Evolutionary conservation across 129 eudicot species (phyloP).

Genomic region (Kitagawia praeruptora): DNA sequence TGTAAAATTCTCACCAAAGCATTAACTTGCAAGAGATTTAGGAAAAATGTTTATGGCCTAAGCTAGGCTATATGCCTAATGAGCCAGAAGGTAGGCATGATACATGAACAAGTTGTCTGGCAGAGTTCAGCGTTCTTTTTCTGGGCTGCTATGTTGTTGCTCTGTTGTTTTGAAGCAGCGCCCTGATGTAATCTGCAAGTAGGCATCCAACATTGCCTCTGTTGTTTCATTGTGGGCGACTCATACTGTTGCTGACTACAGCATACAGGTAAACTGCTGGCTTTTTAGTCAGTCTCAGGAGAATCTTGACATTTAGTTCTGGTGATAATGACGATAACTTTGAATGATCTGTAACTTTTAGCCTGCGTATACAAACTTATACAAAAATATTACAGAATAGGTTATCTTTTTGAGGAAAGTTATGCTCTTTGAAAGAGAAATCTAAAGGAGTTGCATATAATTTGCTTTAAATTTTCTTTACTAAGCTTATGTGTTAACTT

Average conservation of each 20-base stretch:
- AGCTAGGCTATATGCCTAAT: neutral
- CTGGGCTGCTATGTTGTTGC: conserved; percentile 1
- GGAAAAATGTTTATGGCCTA: conserved; percentile 12
- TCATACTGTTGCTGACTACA: conserved; percentile 5
- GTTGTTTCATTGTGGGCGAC: neutral
- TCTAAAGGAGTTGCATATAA: neutral
- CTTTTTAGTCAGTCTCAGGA: conserved; percentile 5
- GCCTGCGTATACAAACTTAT: conserved; percentile 16
- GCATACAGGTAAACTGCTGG: conserved; percentile 13
- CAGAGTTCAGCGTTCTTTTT: neutral
- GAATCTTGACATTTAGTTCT: neutral
- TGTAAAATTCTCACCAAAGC: conserved; percentile 13
- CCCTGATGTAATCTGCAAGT: neutral
- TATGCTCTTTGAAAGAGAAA: conserved; percentile 5
- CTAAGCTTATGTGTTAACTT: neutral
- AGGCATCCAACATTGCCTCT: neutral
- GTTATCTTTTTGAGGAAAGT: neutral
- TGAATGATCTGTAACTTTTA: conserved; percentile 12
- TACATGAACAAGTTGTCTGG: conserved; percentile 6
- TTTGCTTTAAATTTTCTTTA: neutral
- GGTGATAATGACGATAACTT: conserved; percentile 16
- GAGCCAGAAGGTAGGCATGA: neutral
- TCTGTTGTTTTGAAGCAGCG: conserved; percentile 15
- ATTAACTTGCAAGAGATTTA: conserved; percentile 3
- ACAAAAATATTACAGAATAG: conserved; percentile 7